These are phyloP conservation scores for Tricholoma furcatifolium DNA, from an alignment of 768 basidiomycete species.

Conservation along the genomic window DNA sequence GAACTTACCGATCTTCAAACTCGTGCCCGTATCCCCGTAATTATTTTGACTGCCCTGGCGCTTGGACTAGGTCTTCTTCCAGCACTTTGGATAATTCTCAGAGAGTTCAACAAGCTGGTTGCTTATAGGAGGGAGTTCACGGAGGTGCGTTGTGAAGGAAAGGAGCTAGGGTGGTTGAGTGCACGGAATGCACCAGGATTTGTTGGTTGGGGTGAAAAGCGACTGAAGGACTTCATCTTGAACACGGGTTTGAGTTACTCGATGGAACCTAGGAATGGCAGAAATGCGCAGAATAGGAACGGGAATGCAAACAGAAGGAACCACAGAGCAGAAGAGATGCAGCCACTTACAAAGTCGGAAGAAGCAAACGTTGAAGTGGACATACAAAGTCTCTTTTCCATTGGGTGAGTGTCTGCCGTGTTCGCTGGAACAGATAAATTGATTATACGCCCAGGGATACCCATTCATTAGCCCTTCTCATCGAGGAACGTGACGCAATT, in stretches of 20 bases:
- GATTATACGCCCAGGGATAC: constrained; percentile 53
- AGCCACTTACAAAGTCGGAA: constrained; percentile 40
- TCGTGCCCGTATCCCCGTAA: constrained; percentile 59
- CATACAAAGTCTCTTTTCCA: constrained; percentile 69
- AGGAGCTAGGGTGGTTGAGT: constrained; percentile 78
- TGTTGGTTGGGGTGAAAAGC: constrained; percentile 70
- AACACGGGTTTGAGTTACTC: constrained; percentile 66
- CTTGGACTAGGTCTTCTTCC: constrained; percentile 64
- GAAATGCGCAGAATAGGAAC: constrained; percentile 26
- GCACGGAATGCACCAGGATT: constrained; percentile 64
- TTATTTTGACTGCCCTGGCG: constrained; percentile 63
- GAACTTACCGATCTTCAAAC: constrained; percentile 26
- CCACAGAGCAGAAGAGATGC: constrained; percentile 39
- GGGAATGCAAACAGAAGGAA: constrained; percentile 28
- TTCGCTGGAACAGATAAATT: not conserved
- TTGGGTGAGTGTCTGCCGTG: constrained; percentile 49
- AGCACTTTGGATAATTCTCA: constrained; percentile 60
- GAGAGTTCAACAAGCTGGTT: constrained; percentile 58
- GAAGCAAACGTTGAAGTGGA: constrained; percentile 56
- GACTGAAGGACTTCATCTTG: constrained; percentile 65
- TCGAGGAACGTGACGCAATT: constrained; percentile 73
- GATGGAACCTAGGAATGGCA: constrained; percentile 35
- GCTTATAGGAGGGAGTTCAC: constrained; percentile 60
- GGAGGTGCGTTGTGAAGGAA: constrained; percentile 58
- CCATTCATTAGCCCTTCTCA: constrained; percentile 59